Base-by-base conservation (phyloP, 2,329 filamentous ascomycete genomes). In the Thielaviopsis ethacetica region DNA sequence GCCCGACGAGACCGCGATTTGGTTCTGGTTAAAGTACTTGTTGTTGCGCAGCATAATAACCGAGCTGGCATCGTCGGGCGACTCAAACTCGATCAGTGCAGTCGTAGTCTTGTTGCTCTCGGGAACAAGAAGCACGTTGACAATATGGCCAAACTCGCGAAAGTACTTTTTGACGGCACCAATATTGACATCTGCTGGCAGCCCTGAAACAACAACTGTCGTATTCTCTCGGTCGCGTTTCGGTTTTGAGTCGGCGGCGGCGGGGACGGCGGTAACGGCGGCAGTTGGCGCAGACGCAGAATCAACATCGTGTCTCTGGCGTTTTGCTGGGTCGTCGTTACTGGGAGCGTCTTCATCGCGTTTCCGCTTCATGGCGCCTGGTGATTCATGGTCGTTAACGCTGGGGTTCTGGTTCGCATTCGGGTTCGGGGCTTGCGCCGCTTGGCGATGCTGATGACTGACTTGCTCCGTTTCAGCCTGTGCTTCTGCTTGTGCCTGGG, bases 181-280 rank as follows among this genome's bases (percentile, higher is more conserved):
- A 66, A 88, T 82, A 0, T 83, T 83, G 0, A 83, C 80, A 58
- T 85, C 80, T 3, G 68, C 65, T 1, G 93, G 90, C 24, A 98
- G 72, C 64, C 90, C 86, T 56, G 80, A 83, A 3, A 95, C 84
- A 57, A 94, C 81, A 54, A 97, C 78, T 0, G 88, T 91, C 0
- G 89, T 85, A 69, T 97, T 86, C 68, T 98, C 93, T 50, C 93
- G 84, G 70, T 98, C 91, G 59, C 93, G 84, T 69, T 88, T 91
- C 30, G 76, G 73, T 68, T 61, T 75, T 2, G 27, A 44, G 15
- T 59, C 58, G 10, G 26, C 1, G n/a, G 49, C 6, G 15, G n/a
- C 30, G 15, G 47, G 5, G 13, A 21, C 15, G 3, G 56, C 30
- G 7, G 47, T 26, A 10, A 27, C 21, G 5, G 26, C 15, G 19